A percentile compares a stretch with the other conserved stretches of the same genome.
Evolutionary conservation across 108 stramenopile species (phyloP).

Genomic region (Discostella stelligeroides): DNA sequence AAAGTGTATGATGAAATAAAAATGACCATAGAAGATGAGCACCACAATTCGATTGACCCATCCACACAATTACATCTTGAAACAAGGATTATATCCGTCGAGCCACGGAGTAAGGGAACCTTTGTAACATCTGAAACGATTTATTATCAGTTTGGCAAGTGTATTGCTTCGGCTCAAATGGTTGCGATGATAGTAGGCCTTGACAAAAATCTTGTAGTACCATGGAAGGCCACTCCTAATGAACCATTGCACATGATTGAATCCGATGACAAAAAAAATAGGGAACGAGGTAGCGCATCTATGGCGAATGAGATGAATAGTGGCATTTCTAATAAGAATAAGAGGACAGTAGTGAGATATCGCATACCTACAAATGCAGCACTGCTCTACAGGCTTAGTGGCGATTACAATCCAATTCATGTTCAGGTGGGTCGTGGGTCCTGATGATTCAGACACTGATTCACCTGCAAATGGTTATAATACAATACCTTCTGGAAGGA

Average conservation of each 20-base stretch:
- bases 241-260: background rate
- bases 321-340: background rate
- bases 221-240: conserved; percentile 19
- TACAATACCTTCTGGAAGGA: too few species aligned
- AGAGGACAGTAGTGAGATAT: background rate
- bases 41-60: conserved; percentile 1
- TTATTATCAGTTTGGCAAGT: conserved; percentile 12
- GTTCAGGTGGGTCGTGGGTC: conserved; percentile 45
- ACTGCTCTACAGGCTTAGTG: conserved; percentile 85
- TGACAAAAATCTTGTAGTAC: conserved; percentile 36
- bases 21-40: background rate
- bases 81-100: conserved; percentile 40
- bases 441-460: conserved; percentile 21
- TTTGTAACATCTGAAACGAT: conserved; percentile 71
- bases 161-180: conserved; percentile 62
- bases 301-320: conserved; percentile 12
- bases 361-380: conserved; percentile 77
- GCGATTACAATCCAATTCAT: conserved; percentile 93
- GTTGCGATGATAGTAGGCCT: conserved; percentile 69
- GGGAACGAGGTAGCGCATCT: conserved; percentile 8
- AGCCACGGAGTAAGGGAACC: conserved; percentile 74
- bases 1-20: conserved; percentile 39
- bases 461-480: conserved; percentile 29
- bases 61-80: conserved; percentile 24
- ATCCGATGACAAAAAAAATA: conserved; percentile 5